Base-by-base conservation (phyloP, 2,329 filamentous ascomycete genomes). In the Fusarium nygamai region DNA sequence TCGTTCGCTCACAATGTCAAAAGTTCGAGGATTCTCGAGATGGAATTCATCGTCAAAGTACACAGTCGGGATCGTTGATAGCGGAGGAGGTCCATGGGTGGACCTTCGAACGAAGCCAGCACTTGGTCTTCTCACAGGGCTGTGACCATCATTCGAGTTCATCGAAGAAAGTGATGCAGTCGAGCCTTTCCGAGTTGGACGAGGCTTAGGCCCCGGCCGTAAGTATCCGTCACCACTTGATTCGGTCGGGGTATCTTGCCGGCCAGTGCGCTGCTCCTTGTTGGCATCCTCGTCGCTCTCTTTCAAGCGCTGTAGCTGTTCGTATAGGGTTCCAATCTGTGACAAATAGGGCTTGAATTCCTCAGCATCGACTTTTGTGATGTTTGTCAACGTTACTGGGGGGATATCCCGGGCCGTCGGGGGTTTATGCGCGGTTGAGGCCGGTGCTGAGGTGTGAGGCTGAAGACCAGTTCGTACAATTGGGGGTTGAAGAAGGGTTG, bases 31-130 rank as follows among this genome's bases (percentile, higher is more conserved):
- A 72, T 99, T 98, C 80, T 99, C 96, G 13, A 99, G 88, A 78
- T 94, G 96, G 76, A 99, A 99, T 77, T 95, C 92, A 39, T 97
- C 93, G 61, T 98, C 96, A 77, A 98, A 98, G 80, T 98, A 99
- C 17, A 99, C 94, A 56, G 86, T 89, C 0, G 96, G 96, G 48
- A 99, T 98, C 0, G 95, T 98, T 9, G 95, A 96, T 34, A 99
- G 82, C 1, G 95, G 96, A 3, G 96, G 94, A 4, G 93, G 91
- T 1, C 93, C 93, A 69, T 95, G 93, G 2, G 88, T 83, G 46
- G 87, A 87, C 74, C 92, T 90, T 78, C 90, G 90, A 64, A 84
- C 83, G 72, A 86, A 87, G 27, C 84, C 83, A 12, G 86, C 85
- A 71, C 85, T 87, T 33, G 85, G 83, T 62, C 87, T 83, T 59